phyloP scores from a whole-genome alignment of 2,329 filamentous ascomycete genomes.

The Cladosporium sp. region DNA sequence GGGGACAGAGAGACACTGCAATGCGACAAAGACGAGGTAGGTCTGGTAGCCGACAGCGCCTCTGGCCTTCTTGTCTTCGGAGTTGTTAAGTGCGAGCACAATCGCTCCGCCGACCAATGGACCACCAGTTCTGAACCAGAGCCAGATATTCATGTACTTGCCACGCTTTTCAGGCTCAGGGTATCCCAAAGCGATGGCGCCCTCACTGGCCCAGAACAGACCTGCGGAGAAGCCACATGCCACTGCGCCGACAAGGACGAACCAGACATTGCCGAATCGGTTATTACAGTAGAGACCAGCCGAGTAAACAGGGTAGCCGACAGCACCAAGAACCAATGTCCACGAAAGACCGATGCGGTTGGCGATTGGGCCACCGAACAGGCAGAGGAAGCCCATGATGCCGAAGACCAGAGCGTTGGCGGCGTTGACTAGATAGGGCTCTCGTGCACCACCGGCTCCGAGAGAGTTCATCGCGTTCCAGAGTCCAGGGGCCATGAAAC shows the following conservation, averaged over 20 bases:
- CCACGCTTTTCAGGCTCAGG: slow-evolving; percentile 51
- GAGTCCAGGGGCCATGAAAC: slow-evolving; percentile 52
- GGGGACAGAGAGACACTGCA: slow-evolving; percentile 41
- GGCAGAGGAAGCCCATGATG: slow-evolving; percentile 49
- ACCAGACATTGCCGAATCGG: slow-evolving; percentile 54
- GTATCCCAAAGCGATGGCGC: slow-evolving; percentile 52
- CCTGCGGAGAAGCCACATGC: slow-evolving; percentile 52
- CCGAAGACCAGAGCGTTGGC: slow-evolving; percentile 55
- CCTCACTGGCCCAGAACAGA: slow-evolving; percentile 54
- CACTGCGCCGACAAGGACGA: slow-evolving; percentile 52
- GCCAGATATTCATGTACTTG: slow-evolving; percentile 50
- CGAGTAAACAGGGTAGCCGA: slow-evolving; percentile 52
- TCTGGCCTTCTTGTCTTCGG: slow-evolving; percentile 42
- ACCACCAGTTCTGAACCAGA: slow-evolving; percentile 54
- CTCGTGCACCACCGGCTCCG: slow-evolving; percentile 55
- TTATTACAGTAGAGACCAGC: slow-evolving; percentile 54
- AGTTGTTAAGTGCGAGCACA: slow-evolving; percentile 49
- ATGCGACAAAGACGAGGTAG: slow-evolving; percentile 46
- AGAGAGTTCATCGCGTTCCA: slow-evolving; percentile 59
- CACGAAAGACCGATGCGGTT: slow-evolving; percentile 52
- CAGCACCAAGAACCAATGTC: slow-evolving; percentile 47
- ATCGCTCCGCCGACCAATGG: slow-evolving; percentile 52
- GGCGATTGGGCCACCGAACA: slow-evolving; percentile 51
- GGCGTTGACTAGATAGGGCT: slow-evolving; percentile 54
- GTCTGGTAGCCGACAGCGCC: slow-evolving; percentile 40